Evolutionary conservation across 2,329 filamentous ascomycete genomes (phyloP).

Genomic region (Didymella pinodella): DNA sequence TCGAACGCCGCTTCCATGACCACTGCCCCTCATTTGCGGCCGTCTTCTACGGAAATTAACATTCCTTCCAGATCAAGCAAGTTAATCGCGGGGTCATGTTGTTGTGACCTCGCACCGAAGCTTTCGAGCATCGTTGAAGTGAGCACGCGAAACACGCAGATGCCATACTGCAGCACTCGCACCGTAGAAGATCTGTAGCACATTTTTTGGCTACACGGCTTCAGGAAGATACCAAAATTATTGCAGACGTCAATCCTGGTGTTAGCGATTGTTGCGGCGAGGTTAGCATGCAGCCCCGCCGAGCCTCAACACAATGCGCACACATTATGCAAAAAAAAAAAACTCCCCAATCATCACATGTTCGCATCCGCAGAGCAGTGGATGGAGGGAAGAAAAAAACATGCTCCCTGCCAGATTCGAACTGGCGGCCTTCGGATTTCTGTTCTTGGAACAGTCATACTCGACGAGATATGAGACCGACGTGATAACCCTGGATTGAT

Average conservation of each 20-base stretch:
- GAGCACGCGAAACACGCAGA: no score
- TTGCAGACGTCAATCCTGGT: background rate
- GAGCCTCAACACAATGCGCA: background rate
- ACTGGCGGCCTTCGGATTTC: conserved; percentile 49
- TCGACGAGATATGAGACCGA: conserved; percentile 44
- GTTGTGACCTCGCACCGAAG: background rate
- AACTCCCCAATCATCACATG: background rate
- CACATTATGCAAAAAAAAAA: background rate
- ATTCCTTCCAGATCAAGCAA: conserved; percentile 7
- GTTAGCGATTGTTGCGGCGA: background rate
- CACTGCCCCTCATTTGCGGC: conserved; percentile 16
- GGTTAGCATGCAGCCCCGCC: background rate
- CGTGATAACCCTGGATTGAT: conserved; percentile 38
- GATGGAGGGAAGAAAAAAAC: background rate
- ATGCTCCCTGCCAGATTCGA: conserved; percentile 45
- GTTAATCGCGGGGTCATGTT: conserved; percentile 10
- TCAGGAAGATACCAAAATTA: background rate
- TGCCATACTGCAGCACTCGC: background rate
- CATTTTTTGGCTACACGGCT: no score
- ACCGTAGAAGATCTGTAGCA: no score
- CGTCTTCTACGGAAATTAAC: conserved; percentile 3
- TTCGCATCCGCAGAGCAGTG: no score
- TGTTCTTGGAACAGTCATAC: conserved; percentile 39
- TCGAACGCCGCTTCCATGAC: conserved; percentile 4
- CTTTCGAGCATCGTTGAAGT: background rate